Conservation (phyloP, 345 rosid genomes). For the Aethionema arabicum region DNA sequence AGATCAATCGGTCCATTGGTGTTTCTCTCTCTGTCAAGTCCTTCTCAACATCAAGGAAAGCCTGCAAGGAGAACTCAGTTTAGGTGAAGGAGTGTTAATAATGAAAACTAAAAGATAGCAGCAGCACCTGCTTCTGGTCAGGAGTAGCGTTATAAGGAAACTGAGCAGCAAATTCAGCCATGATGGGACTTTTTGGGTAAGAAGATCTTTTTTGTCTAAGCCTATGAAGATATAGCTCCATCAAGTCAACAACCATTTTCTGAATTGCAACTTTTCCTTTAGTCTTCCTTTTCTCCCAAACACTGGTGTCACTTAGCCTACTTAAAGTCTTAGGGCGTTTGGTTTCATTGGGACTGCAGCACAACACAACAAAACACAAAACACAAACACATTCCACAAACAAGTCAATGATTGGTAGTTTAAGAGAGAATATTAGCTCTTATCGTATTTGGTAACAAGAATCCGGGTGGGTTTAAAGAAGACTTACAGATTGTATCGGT, state of each 20-base stretch:
- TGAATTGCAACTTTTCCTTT: constrained; percentile 95
- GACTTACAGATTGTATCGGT: constrained; percentile 81
- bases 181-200: constrained; percentile 62
- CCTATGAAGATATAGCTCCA: constrained; percentile 93
- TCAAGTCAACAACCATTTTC: constrained; percentile 96
- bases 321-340: constrained; percentile 77
- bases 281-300: constrained; percentile 89
- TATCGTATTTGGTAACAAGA: neutral
- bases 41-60: constrained; percentile 87
- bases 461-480: neutral
- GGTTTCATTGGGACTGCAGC: constrained; percentile 74
- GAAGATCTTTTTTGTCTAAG: constrained; percentile 82
- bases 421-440: neutral
- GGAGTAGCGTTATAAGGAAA: constrained; percentile 90
- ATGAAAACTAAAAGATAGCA: constrained; percentile 24
- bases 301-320: constrained; percentile 74
- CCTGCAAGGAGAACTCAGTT: constrained; percentile 52
- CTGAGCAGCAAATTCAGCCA: constrained; percentile 63
- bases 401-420: constrained; percentile 8
- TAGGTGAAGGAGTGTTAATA: constrained; percentile 24
- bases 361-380: constrained; percentile 14
- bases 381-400: constrained; percentile 5
- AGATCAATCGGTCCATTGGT: constrained; percentile 95
- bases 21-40: constrained; percentile 90
- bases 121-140: constrained; percentile 70